Conservation (phyloP, 108 stramenopile genomes). For the Skeletonema grethae region DNA sequence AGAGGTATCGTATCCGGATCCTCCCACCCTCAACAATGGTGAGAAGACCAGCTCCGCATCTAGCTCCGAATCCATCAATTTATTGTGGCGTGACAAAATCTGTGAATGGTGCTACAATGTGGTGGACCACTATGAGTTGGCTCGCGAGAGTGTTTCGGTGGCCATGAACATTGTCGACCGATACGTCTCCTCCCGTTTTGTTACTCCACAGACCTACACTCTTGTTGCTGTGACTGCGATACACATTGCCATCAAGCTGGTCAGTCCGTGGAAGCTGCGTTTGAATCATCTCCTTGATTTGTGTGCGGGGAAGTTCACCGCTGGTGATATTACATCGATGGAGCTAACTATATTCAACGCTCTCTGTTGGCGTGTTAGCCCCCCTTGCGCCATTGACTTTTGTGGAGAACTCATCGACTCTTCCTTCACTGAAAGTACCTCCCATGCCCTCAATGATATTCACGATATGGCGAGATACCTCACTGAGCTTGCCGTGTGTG, state of each 20-base stretch:
- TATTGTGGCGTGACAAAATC: constrained; percentile 65
- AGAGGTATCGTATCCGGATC: background rate
- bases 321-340: constrained; percentile 32
- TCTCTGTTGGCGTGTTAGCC: constrained; percentile 55
- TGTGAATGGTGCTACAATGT: constrained; percentile 75
- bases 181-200: constrained; percentile 30
- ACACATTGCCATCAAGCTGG: constrained; percentile 56
- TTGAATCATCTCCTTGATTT: constrained; percentile 56
- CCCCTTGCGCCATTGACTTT: constrained; percentile 57
- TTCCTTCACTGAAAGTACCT: constrained; percentile 22
- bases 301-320: constrained; percentile 1
- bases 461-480: constrained; percentile 54
- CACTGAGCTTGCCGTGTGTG: constrained; percentile 59
- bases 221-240: constrained; percentile 51
- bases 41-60: background rate
- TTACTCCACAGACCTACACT: constrained; percentile 49
- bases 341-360: constrained; percentile 50
- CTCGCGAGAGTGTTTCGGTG: constrained; percentile 58
- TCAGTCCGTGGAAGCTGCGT: constrained; percentile 38
- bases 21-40: background rate
- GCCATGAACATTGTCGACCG: constrained; percentile 70
- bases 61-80: constrained; percentile 21
- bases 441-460: constrained; percentile 11
- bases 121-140: constrained; percentile 67
- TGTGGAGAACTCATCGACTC: constrained; percentile 51